phyloP scores from a whole-genome alignment of 73 alveolate genomes.

The Tetrahymena borealis region DNA sequence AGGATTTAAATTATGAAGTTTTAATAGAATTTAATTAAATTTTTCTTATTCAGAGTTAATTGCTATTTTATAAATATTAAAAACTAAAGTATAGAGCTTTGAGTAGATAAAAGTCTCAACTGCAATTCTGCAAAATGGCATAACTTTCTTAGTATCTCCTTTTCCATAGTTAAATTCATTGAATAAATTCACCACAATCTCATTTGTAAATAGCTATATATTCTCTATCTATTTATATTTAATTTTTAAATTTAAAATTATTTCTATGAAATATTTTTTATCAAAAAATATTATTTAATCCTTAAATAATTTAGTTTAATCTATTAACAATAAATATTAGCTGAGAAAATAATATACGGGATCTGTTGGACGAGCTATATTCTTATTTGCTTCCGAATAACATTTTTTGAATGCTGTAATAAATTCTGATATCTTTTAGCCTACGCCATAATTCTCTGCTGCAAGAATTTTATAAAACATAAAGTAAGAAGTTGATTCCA shows the following conservation, averaged over 20 bases:
- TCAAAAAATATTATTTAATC: too few species aligned
- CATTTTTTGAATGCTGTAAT: not conserved
- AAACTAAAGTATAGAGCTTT: not conserved
- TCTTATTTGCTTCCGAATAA: not conserved
- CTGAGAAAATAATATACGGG: not conserved
- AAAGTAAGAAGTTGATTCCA: not conserved
- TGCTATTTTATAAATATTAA: not conserved
- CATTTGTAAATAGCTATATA: not conserved
- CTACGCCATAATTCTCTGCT: not conserved
- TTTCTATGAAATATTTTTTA: not conserved
- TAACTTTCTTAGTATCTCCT: not conserved
- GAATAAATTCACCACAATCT: not conserved
- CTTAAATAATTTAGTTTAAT: too few species aligned
- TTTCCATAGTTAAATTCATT: not conserved
- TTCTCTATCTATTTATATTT: not conserved
- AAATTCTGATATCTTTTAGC: not conserved
- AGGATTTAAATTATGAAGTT: not conserved
- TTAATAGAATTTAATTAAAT: not conserved
- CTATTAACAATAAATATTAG: too few species aligned
- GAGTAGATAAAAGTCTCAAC: not conserved
- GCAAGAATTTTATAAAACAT: not conserved
- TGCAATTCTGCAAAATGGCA: not conserved
- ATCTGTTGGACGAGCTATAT: not conserved
- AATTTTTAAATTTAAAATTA: not conserved
- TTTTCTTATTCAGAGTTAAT: not conserved